Conservation (phyloP, 257 asterid species). For the Oldenlandia corymbosa region DNA sequence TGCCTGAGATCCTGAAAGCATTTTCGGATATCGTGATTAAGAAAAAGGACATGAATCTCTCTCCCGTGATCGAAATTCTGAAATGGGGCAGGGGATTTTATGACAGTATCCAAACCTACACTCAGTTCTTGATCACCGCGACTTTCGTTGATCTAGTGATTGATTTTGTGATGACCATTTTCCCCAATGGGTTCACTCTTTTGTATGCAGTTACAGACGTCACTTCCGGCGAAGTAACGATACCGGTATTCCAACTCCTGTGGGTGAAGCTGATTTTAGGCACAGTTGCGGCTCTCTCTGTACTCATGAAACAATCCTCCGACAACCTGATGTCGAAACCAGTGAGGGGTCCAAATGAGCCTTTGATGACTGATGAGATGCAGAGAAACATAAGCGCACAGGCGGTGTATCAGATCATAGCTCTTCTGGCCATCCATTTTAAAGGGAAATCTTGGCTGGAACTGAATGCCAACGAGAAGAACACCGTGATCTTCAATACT, state of each 20-base stretch:
- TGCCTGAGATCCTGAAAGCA: conserved; percentile 18
- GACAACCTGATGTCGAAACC: not conserved
- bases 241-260: not conserved
- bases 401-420: conserved; percentile 9
- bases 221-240: not conserved
- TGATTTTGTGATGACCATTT: conserved; percentile 14
- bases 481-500: conserved; percentile 14
- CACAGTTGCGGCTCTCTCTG: not conserved
- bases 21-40: conserved; percentile 10
- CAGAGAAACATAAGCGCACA: conserved; percentile 7
- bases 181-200: conserved; percentile 5
- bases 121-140: conserved; percentile 22
- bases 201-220: not conserved
- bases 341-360: not conserved
- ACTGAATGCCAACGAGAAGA: conserved; percentile 14
- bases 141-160: conserved; percentile 16
- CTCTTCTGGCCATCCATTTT: conserved; percentile 16
- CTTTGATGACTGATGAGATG: not conserved
- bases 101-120: no score
- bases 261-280: not conserved
- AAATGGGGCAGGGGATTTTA: no score
- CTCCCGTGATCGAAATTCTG: conserved; percentile 6
- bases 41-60: conserved; percentile 6
- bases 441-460: conserved; percentile 14
- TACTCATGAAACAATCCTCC: not conserved